Percentiles rank a stretch among this genome's conserved stretches.
These are phyloP conservation scores for Collybia mongolica DNA, from an alignment of 768 basidiomycete species.

Conservation along the genomic window DNA sequence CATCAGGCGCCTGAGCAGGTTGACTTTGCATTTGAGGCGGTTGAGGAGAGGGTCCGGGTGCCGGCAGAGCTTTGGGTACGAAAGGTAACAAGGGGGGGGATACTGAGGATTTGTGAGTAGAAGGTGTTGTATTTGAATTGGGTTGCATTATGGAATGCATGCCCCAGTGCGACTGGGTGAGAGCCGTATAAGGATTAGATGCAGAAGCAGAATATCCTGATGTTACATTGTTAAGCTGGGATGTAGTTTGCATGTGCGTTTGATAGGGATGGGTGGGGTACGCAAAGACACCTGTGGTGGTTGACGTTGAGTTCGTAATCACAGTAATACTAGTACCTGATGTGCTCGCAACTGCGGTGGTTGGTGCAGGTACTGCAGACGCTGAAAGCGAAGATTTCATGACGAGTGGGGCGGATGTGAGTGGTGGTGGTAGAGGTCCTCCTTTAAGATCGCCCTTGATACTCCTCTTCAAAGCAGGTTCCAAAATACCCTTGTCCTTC, in stretches of 20 bases:
- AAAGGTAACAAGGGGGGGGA: conserved; percentile 18
- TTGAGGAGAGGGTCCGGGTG: conserved; percentile 25
- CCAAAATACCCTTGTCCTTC: conserved; percentile 59
- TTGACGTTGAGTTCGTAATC: conserved; percentile 16
- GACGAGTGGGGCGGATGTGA: conserved; percentile 63
- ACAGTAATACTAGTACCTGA: conserved; percentile 17
- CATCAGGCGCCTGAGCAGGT: conserved; percentile 41
- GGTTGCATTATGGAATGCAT: conserved; percentile 23
- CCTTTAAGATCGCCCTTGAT: conserved; percentile 63
- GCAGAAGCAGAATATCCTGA: conserved; percentile 25
- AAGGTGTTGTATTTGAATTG: conserved; percentile 16
- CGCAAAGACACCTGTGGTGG: conserved; percentile 41
- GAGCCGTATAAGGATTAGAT: conserved; percentile 38
- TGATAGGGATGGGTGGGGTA: conserved; percentile 35
- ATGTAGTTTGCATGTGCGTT: conserved; percentile 17
- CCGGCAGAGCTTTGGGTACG: conserved; percentile 14
- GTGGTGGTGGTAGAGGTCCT: conserved; percentile 61
- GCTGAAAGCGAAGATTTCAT: conserved; percentile 35
- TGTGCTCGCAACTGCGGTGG: conserved; percentile 19
- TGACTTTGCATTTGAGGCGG: conserved; percentile 13
- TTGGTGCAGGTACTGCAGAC: conserved; percentile 18
- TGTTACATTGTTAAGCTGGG: conserved; percentile 22
- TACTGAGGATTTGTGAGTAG: conserved; percentile 27
- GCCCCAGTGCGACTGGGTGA: conserved; percentile 21
- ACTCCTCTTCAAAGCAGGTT: conserved; percentile 70